Base-by-base conservation (phyloP, 768 basidiomycete genomes). In the Kwoniella newhampshirensis region DNA sequence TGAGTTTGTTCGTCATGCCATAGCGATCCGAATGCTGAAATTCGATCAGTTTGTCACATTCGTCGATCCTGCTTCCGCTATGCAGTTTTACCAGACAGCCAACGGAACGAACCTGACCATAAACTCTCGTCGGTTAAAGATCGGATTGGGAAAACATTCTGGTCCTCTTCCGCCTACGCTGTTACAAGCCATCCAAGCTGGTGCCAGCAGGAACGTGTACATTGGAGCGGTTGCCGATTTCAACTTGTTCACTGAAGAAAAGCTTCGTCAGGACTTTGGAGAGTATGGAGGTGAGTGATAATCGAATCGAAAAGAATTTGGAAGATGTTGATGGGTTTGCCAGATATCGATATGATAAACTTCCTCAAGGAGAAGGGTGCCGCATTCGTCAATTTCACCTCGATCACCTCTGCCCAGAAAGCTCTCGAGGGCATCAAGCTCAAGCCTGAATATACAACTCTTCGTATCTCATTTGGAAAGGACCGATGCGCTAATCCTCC, bases 131-230 rank as follows among this genome's bases (percentile, higher is more conserved):
- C 85, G 92, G 25, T 83, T 98, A 61, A 98, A 97, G 81, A 85
- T 97, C 66, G 93, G 94, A 44, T 99, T 94, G 96, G 94, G 94
- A 56, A 98, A 94, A 82, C 89, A 89, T 71, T 86, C 90, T 15
- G 92, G 91, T 4, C 87, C 91, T 17, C 81, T 94, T 15, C 83
- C 86, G 17, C 87, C 92, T 15, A 83, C 86, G 1, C 81, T 96
- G 36, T 87, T 90, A 26, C 81, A 93, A 60, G 89, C 91, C 0
- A 89, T 99, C 2, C 89, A 93, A 74, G 83, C 86, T 0, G 96
- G 96, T 18, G 91, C 94, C 1, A 96, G 91, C 13, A 83, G 96
- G 56, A 99, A 98, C 73, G 93, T 99, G 47, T 99, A 97, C 77
- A 85, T 97, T 46, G 93, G 93, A 6, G 89, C 88, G 68, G 86